Conservation (phyloP, 352 stramenopile species). For the Pythium apleroticum region DNA sequence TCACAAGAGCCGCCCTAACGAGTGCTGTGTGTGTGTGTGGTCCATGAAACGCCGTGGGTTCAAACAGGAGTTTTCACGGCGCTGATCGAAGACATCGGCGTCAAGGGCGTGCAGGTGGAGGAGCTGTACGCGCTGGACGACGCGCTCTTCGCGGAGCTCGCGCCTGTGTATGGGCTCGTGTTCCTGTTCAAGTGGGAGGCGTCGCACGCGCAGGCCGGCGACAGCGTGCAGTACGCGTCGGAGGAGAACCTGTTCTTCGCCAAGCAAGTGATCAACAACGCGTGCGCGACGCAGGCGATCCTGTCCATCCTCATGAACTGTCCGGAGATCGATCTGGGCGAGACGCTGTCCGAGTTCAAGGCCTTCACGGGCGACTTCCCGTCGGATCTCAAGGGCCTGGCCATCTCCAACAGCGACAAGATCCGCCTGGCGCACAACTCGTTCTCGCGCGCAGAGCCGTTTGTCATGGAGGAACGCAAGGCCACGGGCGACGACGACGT, state of each 20-base stretch:
- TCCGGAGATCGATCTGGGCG: constrained; percentile 60
- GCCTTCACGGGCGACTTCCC: constrained; percentile 79
- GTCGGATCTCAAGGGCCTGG: constrained; percentile 77
- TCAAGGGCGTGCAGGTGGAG: constrained; percentile 91
- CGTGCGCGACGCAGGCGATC: constrained; percentile 96
- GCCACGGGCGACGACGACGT: constrained; percentile 90
- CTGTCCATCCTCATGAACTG: constrained; percentile 95
- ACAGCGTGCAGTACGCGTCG: constrained; percentile 21
- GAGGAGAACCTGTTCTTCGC: constrained; percentile 93
- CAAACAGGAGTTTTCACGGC: constrained; percentile 81
- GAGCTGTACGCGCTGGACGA: constrained; percentile 95
- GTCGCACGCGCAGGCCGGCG: constrained; percentile 39
- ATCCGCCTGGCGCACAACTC: constrained; percentile 86
- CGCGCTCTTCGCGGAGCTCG: constrained; percentile 64
- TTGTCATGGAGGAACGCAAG: constrained; percentile 76
- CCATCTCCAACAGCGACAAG: constrained; percentile 86
- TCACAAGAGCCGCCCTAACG: background rate
- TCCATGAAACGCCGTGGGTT: background rate
- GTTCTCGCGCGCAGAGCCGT: constrained; percentile 77
- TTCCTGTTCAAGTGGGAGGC: constrained; percentile 96
- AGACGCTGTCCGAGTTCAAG: constrained; percentile 75
- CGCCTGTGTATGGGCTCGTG: constrained; percentile 91
- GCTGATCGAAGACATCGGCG: constrained; percentile 94
- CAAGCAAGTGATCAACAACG: constrained; percentile 96
- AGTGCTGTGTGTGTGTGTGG: too few species aligned